phyloP scores from a whole-genome alignment of 768 basidiomycete genomes.

The Boletus vermiculosoides region DNA sequence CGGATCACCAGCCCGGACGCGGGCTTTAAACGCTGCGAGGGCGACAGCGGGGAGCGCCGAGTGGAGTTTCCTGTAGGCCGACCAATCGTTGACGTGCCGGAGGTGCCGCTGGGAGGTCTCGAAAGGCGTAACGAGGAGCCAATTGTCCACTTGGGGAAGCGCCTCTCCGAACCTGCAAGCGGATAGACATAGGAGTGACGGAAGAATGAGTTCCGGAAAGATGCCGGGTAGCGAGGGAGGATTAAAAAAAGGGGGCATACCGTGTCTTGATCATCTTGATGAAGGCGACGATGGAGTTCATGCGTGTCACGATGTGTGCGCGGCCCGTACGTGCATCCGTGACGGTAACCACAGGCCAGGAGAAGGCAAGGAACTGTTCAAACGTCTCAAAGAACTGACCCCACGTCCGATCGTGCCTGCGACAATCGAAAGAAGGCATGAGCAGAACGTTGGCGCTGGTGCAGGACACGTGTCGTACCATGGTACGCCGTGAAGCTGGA shows the following conservation, averaged over 20 bases:
- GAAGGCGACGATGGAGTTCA: constrained; percentile 69
- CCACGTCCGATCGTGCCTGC: constrained; percentile 80
- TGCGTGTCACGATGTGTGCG: constrained; percentile 78
- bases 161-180: constrained; percentile 64
- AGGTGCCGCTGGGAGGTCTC: constrained; percentile 68
- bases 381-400: constrained; percentile 76
- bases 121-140: constrained; percentile 65
- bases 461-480: constrained; percentile 44
- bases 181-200: neutral
- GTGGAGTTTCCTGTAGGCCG: constrained; percentile 67
- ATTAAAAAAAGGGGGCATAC: constrained; percentile 30
- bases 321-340: constrained; percentile 70
- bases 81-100: constrained; percentile 65
- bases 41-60: constrained; percentile 68
- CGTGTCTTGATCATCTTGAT: constrained; percentile 84
- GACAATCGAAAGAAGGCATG: neutral
- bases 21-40: constrained; percentile 61
- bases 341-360: constrained; percentile 79
- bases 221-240: neutral
- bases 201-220: neutral
- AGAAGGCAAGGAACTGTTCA: constrained; percentile 75
- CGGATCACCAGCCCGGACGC: constrained; percentile 65
- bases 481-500: constrained; percentile 65
- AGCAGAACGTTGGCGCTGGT: neutral
- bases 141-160: constrained; percentile 68